A percentile compares a stretch with the other conserved stretches of the same genome.
phyloP scores from a whole-genome alignment of 2,329 filamentous ascomycete genomes.

The Periglandula ipomoeae region DNA sequence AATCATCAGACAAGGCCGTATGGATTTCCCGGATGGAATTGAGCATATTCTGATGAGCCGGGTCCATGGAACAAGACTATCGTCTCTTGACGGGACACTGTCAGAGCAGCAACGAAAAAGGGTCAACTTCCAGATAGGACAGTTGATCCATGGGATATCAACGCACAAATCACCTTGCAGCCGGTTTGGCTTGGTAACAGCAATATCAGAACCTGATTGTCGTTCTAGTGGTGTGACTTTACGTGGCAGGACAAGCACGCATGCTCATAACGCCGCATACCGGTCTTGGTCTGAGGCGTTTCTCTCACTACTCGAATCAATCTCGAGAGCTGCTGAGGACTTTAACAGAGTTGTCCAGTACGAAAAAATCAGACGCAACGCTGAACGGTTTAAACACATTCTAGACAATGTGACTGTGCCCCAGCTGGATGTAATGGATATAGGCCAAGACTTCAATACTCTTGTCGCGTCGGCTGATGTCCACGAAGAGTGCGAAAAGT shows the following conservation, averaged over 20 bases:
- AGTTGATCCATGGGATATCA: slow-evolving; percentile 35
- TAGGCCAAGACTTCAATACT: slow-evolving; percentile 39
- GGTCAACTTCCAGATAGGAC: slow-evolving; percentile 39
- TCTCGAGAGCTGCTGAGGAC: slow-evolving; percentile 52
- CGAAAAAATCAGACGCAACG: slow-evolving; percentile 42
- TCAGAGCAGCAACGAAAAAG: slow-evolving; percentile 23
- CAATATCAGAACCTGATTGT: slow-evolving; percentile 11
- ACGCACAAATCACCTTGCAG: slow-evolving; percentile 34
- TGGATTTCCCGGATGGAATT: slow-evolving; percentile 19
- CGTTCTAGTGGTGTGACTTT: background rate
- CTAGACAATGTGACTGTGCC: slow-evolving; percentile 44
- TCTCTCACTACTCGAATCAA: slow-evolving; percentile 43
- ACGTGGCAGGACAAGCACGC: background rate
- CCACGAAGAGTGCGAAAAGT: background rate
- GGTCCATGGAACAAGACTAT: slow-evolving; percentile 28
- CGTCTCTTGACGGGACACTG: slow-evolving; percentile 24
- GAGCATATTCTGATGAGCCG: slow-evolving; percentile 35
- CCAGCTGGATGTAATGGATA: slow-evolving; percentile 45
- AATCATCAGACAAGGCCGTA: slow-evolving; percentile 27
- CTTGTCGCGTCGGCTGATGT: slow-evolving; percentile 24
- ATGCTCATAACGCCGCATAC: slow-evolving; percentile 3
- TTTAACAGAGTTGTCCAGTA: slow-evolving; percentile 50
- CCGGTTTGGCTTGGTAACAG: slow-evolving; percentile 33
- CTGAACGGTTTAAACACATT: slow-evolving; percentile 35
- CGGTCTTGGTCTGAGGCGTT: slow-evolving; percentile 49